Evolutionary conservation across 768 basidiomycete genomes (phyloP), one percentile per base, ranked within the genome.

Genomic region (Pleurotus djamor): DNA sequence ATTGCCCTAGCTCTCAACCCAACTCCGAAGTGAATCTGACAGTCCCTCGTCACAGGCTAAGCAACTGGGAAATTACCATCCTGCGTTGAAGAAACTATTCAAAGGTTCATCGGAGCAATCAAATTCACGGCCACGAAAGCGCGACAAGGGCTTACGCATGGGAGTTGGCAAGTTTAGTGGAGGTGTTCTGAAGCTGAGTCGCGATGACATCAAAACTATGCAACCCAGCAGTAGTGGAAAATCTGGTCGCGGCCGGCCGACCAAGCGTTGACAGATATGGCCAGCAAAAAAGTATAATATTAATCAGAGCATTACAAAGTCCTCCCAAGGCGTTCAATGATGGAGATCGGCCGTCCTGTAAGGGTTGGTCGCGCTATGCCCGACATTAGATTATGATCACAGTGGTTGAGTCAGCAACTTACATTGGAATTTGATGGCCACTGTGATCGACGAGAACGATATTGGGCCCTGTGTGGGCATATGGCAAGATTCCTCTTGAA

Each of bases 11-110:
- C 33, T 7, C 59, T n/a, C 35, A 59, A 37, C 17, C 33, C 43
- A 16, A 4, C 14, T 56, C 44, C 44, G 51, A 52, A 48, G 34
- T 43, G 14, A 37, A 43, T 35, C 34, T 33, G 57, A 64, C 62
- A 49, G 63, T 57, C 37, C 6, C 59, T 38, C 60, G 10, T 59
- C 28, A 35, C 57, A 94, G 92, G 91, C 91, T 4, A 94, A 93
- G 72, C 82, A 89, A 62, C 62, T 91, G 61, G 92, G 92, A 14
- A 94, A 92, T 69, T 94, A 93, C 68, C 91, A 94, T 64, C 91
- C 89, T 41, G 76, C 80, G 4, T 74, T 94, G 57, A 94, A 92
- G 70, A 84, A 81, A 60, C 62, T 88, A 5, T 91, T 86, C 65
- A 82, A 82, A 57, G 66, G 68, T 5, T 69, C 74, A 16, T 41